Base-by-base conservation (phyloP, 2,329 filamentous ascomycete species). In the Claviceps quebecensis region DNA sequence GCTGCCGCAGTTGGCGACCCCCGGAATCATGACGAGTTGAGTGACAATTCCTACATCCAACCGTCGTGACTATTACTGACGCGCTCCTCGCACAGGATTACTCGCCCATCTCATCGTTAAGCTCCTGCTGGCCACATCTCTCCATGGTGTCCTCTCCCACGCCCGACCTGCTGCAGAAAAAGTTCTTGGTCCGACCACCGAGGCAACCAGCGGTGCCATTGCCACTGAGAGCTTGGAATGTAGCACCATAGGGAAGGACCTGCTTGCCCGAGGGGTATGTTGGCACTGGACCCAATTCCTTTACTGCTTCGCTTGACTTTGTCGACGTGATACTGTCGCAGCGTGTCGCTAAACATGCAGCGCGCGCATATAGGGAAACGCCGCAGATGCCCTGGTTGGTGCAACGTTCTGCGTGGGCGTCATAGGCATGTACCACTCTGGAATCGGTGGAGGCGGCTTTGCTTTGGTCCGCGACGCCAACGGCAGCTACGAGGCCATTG, bases 381-480 rank as follows among this genome's bases (percentile, higher is more conserved):
- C 86, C 13, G 85, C 83, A 1, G 86, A 91, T 67, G 83, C 86
- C 46, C 67, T 87, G 55, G 81, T 90, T 19, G 84, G 81, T 34
- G 86, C 85, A 0, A 80, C 81, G 7, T 76, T 90, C 48, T 91
- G 86, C 56, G 77, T 89, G 39, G 86, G 86, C 5, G 83, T 86
- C 6, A 75, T 86, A 45, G 83, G 77, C 52, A 86, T 86, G 80
- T 86, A 87, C 58, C 86, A 90, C 64, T 79, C 78, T 41, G 90
- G 91, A 16, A 84, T 96, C 53, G 90, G 87, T 19, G 91, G 91
- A 6, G 91, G 91, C 41, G 91, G 91, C 2, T 97, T 97, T 68
- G 86, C 89, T 76, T 73, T 95, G 5, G 78, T 95, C 5, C 81
- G 87, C 47, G 75, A 80, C 37, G 69, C 78, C 16, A 72, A 87